A percentile compares a stretch with the other conserved stretches of the same genome.
Conservation (phyloP, 352 stramenopile species). For the Pythium rishiriense region DNA sequence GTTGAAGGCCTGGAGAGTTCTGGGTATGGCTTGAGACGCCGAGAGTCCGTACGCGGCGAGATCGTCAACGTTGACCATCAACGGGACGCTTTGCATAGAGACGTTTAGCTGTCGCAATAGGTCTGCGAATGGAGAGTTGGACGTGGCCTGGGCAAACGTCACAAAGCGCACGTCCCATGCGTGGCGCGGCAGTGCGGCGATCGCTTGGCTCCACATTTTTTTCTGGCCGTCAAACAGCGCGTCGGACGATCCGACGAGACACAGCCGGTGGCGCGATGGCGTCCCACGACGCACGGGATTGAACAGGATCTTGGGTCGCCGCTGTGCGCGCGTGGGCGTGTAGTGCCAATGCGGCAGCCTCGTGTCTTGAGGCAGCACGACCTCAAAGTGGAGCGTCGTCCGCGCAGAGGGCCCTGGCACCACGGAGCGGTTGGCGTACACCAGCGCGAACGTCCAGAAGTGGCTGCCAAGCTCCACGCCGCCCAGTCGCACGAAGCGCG, state of each 20-base stretch:
- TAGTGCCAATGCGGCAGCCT: constrained; percentile 26
- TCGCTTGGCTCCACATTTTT: constrained; percentile 63
- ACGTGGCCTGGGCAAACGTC: constrained; percentile 35
- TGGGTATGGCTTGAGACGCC: not conserved
- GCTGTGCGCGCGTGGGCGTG: constrained; percentile 10
- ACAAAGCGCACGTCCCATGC: constrained; percentile 16
- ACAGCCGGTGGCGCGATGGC: constrained; percentile 29
- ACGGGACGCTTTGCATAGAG: constrained; percentile 25
- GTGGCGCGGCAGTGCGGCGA: constrained; percentile 26
- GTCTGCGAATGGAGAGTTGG: constrained; percentile 23
- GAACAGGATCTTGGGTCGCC: constrained; percentile 25
- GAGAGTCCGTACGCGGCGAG: constrained; percentile 2
- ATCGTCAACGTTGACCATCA: constrained; percentile 8
- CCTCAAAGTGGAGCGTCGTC: constrained; percentile 44
- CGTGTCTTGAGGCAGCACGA: constrained; percentile 36
- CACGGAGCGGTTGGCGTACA: constrained; percentile 2
- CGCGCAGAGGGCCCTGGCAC: not conserved
- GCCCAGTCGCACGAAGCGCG: constrained; percentile 15
- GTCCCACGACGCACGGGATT: constrained; percentile 23
- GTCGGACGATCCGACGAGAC: constrained; percentile 35
- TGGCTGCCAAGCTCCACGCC: constrained; percentile 44
- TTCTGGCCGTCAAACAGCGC: constrained; percentile 53
- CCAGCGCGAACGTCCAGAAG: constrained; percentile 48
- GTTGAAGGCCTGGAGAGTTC: constrained; percentile 18
- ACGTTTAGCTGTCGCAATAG: constrained; percentile 36